Evolutionary conservation across 2,329 filamentous ascomycete species (phyloP), one percentile per base, ranked within the genome.

Genomic region (Diplodia scrobiculata): DNA sequence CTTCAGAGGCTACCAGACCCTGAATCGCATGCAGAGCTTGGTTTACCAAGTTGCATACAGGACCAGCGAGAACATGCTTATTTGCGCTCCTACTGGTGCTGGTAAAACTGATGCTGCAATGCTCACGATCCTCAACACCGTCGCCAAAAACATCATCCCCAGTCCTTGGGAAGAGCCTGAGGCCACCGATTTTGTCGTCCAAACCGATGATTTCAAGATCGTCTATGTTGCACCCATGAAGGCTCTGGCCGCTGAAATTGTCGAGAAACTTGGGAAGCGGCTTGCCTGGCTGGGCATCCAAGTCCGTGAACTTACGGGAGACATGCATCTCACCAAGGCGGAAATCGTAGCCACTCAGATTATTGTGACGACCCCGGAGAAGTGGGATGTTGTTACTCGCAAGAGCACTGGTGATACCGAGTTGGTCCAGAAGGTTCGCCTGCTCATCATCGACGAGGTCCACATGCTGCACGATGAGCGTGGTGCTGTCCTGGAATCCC

Each of bases 181-280:
- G 64, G 87, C 90, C 0, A 88, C 84, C 0, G 90, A 97, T 47
- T 97, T 97, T 74, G 86, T 85, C 1, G 91, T 97, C n/a, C 84
- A 90, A 67, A 81, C 87, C 0, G 90, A 96, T 63, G 91, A 96
- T 72, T 97, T 98, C 84, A 98, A 99, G 79, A 94, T 99, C 72
- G 92, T 99, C 66, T 99, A 99, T 72, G 95, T 99, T 48, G 95
- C 96, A 0, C 96, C 95, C 0, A 99, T 99, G 96, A 99, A 99
- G 78, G 96, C 95, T 0, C 83, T 99, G 19, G 96, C 96, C 4
- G 95, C 96, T 7, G 95, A 99, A 79, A 90, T 99, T 48, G 98
- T 95, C 0, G 91, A 93, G 41, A 99, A 99, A 79, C 83, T 99
- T 2, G 91, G 92, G 54, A 96, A 92, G 76, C 88, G 94, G 29